Base-by-base conservation (phyloP, 2,329 filamentous ascomycete genomes). In the Sclerotinia subarctica region DNA sequence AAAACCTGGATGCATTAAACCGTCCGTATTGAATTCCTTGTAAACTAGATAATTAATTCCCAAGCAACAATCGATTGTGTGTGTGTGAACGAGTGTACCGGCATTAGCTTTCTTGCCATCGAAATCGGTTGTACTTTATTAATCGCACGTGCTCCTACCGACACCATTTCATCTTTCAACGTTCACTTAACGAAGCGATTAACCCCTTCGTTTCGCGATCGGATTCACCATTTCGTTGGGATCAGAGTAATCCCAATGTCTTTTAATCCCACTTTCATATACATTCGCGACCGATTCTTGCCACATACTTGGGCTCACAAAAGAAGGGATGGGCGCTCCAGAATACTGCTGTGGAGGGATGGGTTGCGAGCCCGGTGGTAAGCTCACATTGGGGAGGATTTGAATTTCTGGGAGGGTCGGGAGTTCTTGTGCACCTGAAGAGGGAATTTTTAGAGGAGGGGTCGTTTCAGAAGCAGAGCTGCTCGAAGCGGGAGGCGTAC, bases 221-320 rank as follows among this genome's bases (percentile, higher is more conserved):
- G 65, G 65, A 54, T 67, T 67, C 3, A 67, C 65, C 65, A 67
- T 67, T 13, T 63, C 73, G 42, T 69, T 73, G 17, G 66, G 70
- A 35, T 76, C 75, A 52, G 76, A 73, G 64, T 76, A 77, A 47
- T 88, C 86, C 87, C 87, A 89, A 57, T 81, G 77, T 60, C 87
- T 81, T 78, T 90, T 90, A 59, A 89, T 77, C 5, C 86, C 87
- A 54, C 86, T 85, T 73, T 89, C 86, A 76, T 90, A 90, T 6
- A 90, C 88, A 72, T 85, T 89, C 17, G 88, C 88, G 66, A 91
- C 88, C 17, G 86, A 89, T 75, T 90, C 87, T 76, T 89, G 88
- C 88, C 88, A 91, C 88, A 90, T 90, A 69, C 86, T 87, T 5
- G 88, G 87, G 13, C 87, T 90, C 70, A 91, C 85, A 75, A 90